Percentiles rank a stretch among this genome's conserved stretches.
phyloP scores from a whole-genome alignment of 148 eudicot species.

The Diospyros lotus region DNA sequence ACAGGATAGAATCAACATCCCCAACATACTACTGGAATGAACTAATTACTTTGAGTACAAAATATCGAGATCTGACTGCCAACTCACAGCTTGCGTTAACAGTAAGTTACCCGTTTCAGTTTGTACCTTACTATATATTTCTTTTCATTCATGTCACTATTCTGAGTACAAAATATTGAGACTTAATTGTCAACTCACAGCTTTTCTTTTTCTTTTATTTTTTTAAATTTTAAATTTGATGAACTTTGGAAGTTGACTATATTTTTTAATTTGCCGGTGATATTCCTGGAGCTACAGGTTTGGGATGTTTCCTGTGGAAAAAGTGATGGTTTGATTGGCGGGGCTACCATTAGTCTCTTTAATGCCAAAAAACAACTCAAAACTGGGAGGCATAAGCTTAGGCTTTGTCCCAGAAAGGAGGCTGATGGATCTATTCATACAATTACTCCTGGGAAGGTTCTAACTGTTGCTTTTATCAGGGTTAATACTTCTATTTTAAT shows the following conservation, averaged over 20 bases:
- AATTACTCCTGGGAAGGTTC: slow-evolving; percentile 91
- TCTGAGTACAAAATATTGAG: neutral
- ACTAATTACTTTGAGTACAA: slow-evolving; percentile 81
- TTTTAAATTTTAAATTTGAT: no score
- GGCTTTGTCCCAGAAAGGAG: slow-evolving; percentile 84
- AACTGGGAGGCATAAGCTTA: slow-evolving; percentile 94
- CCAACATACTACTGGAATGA: slow-evolving; percentile 93
- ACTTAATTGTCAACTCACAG: no score
- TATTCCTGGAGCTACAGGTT: slow-evolving; percentile 42
- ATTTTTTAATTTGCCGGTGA: slow-evolving; percentile 4
- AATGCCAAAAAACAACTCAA: slow-evolving; percentile 91
- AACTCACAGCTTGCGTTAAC: slow-evolving; percentile 84
- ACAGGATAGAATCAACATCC: slow-evolving; percentile 73
- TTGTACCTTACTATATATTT: neutral
- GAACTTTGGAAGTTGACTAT: neutral
- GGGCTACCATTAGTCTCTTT: slow-evolving; percentile 89
- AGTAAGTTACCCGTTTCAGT: slow-evolving; percentile 35
- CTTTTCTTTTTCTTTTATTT: no score
- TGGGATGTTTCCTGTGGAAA: slow-evolving; percentile 94
- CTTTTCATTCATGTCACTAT: neutral
- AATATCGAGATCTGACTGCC: slow-evolving; percentile 87
- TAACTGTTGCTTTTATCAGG: neutral
- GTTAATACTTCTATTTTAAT: neutral
- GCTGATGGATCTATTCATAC: slow-evolving; percentile 86
- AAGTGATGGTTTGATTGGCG: slow-evolving; percentile 83